Conservation (phyloP, 1,284 basidiomycete species). For the Ustilago nuda region DNA sequence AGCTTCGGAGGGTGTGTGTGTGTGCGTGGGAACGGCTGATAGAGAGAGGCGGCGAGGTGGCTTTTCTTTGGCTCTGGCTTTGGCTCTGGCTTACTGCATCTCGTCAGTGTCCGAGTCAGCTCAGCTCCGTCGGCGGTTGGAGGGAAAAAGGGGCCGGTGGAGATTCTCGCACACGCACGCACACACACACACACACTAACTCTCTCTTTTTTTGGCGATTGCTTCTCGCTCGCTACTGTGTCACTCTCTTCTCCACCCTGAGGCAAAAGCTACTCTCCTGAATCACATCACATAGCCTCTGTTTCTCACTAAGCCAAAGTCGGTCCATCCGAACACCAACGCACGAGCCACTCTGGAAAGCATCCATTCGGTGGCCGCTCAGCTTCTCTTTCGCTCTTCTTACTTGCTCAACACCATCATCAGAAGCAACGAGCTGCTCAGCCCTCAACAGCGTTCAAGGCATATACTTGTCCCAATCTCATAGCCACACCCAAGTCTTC, state of each 20-base stretch:
- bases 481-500: neutral
- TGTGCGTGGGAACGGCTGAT: neutral
- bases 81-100: neutral
- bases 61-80: neutral
- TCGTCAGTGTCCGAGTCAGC: neutral
- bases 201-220: neutral
- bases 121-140: neutral
- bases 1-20: too few species aligned
- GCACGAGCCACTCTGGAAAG: neutral
- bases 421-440: neutral
- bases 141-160: neutral
- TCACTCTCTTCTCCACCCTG: too few species aligned
- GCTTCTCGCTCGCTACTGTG: too few species aligned
- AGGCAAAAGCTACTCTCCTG: neutral
- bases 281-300: neutral
- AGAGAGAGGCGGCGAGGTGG: neutral
- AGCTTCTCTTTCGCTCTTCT: neutral
- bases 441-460: neutral
- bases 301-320: neutral
- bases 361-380: neutral
- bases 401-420: neutral
- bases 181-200: too few species aligned
- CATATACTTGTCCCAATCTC: neutral
- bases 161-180: neutral
- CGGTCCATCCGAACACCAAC: neutral